Evolutionary conservation across 805 yeast genomes (phyloP).

Genomic region (Brettanomyces anomalus): DNA sequence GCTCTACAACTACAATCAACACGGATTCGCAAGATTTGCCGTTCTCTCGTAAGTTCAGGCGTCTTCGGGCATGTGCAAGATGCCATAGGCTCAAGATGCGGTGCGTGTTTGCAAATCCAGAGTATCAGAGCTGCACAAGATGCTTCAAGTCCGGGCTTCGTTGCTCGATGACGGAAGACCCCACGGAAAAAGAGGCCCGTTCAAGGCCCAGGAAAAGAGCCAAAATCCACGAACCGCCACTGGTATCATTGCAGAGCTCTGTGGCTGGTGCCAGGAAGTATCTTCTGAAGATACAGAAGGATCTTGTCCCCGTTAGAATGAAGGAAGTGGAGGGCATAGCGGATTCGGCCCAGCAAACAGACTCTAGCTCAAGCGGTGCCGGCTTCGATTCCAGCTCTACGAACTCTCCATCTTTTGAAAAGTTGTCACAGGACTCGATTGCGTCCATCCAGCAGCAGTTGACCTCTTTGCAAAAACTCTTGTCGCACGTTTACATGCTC

Average conservation of each 20-base stretch:
- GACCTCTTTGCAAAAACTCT: conserved; percentile 22
- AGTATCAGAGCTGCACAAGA: conserved; percentile 33
- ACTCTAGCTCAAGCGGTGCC: not conserved
- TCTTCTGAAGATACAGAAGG: conserved; percentile 15
- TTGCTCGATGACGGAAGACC: conserved; percentile 44
- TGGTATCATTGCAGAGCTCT: conserved; percentile 19
- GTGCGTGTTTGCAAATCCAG: conserved; percentile 42
- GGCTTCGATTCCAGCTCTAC: not conserved
- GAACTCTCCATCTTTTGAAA: not conserved
- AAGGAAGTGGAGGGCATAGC: not conserved
- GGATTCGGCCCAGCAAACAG: not conserved
- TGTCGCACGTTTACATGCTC: conserved; percentile 19
- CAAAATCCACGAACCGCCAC: conserved; percentile 18
- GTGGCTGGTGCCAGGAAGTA: conserved; percentile 18
- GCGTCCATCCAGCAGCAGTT: conserved; percentile 4
- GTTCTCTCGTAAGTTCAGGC: conserved; percentile 38
- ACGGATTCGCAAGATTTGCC: conserved; percentile 6
- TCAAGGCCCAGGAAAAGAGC: conserved; percentile 26
- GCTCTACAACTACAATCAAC: too few relatives aligned
- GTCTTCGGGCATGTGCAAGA: conserved; percentile 44
- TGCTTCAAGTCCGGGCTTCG: conserved; percentile 35
- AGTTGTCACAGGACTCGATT: not conserved
- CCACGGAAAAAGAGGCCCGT: conserved; percentile 34
- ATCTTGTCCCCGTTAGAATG: not conserved
- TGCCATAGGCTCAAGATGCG: conserved; percentile 45